Conservation (phyloP, 2,329 filamentous ascomycete genomes). For the Drechslerella dactyloides region DNA sequence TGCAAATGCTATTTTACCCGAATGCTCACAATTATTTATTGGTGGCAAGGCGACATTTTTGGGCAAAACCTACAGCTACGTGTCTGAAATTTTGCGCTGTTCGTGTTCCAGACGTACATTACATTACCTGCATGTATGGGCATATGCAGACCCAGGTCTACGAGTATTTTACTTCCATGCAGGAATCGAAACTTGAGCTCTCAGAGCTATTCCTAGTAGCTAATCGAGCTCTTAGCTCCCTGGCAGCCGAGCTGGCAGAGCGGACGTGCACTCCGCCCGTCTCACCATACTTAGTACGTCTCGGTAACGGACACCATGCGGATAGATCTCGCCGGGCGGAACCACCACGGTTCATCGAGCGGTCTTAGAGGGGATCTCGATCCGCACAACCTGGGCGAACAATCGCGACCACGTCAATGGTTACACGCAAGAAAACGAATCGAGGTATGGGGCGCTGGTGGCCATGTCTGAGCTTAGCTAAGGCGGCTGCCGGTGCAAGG, state of each 20-base stretch:
- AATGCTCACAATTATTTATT: background rate
- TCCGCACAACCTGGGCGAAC: constrained; percentile 1
- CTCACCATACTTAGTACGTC: background rate
- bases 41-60: constrained; percentile 3
- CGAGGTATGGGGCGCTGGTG: background rate
- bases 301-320: constrained; percentile 1
- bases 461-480: constrained; percentile 13
- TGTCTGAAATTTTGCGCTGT: constrained; percentile 1
- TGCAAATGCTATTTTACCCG: constrained; percentile 4
- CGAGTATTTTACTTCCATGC: background rate
- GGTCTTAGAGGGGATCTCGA: constrained; percentile 28
- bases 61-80: background rate
- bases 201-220: background rate
- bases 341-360: background rate
- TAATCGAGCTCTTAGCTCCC: constrained; percentile 5
- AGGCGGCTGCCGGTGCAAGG: background rate
- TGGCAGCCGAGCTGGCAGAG: background rate
- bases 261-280: constrained; percentile 3
- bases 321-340: background rate
- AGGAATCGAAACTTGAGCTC: background rate
- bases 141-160: background rate
- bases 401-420: constrained; percentile 20
- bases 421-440: constrained; percentile 10
- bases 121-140: background rate
- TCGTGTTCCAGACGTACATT: background rate